These are phyloP conservation scores for Lodderomyces theae DNA, from an alignment of 1,139 yeast genomes.

Conservation along the genomic window DNA sequence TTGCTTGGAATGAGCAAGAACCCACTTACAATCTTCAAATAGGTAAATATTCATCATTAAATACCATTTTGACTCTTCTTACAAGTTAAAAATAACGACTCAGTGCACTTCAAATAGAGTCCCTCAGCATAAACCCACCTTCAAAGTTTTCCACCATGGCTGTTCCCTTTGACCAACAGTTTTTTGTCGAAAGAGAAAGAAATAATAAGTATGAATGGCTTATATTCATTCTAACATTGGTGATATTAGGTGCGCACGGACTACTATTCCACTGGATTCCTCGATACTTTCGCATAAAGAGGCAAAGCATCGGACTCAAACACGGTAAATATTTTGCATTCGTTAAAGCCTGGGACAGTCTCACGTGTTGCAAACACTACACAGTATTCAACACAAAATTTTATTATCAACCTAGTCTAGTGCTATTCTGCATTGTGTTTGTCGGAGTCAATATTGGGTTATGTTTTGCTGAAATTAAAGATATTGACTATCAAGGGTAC, in stretches of 20 bases:
- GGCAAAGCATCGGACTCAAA: slow-evolving; percentile 5
- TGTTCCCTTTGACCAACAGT: slow-evolving; percentile 25
- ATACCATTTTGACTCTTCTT: too few species aligned
- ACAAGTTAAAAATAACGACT: too few species aligned
- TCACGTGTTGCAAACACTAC: slow-evolving; percentile 27
- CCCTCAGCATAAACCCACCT: not conserved
- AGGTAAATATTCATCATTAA: too few species aligned
- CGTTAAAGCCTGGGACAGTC: slow-evolving; percentile 25
- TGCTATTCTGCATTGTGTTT: slow-evolving; percentile 26
- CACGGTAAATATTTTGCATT: slow-evolving; percentile 22
- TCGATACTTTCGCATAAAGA: slow-evolving; percentile 16
- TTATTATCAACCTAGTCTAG: slow-evolving; percentile 43
- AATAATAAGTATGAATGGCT: slow-evolving; percentile 38
- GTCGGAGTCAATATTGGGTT: slow-evolving; percentile 27
- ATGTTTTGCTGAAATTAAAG: slow-evolving; percentile 28
- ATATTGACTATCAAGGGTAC: slow-evolving; percentile 38
- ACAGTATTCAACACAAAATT: slow-evolving; percentile 18
- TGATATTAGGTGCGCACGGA: slow-evolving; percentile 36
- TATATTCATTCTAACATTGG: slow-evolving; percentile 24
- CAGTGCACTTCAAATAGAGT: too few species aligned
- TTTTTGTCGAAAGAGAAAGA: slow-evolving; percentile 35
- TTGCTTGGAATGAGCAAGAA: too few species aligned
- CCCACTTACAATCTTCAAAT: too few species aligned
- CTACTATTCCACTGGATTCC: slow-evolving; percentile 44
- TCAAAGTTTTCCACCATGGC: not conserved